Conservation (phyloP, 805 yeast genomes). For the Schizosaccharomyces japonicus region DNA sequence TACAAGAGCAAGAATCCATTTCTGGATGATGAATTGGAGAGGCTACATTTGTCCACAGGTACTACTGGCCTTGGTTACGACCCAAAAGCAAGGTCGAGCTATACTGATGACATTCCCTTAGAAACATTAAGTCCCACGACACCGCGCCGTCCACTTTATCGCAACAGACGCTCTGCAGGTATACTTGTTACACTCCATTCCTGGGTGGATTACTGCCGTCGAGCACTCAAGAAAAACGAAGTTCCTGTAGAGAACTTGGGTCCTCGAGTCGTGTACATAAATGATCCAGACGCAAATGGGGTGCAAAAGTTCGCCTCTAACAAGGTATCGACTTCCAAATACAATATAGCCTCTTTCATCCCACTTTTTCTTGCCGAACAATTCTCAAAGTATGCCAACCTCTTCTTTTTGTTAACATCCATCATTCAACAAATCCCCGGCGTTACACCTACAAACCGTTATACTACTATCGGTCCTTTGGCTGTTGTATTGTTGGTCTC, state of each 20-base stretch:
- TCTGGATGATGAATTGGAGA: not conserved
- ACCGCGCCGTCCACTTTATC: too few species aligned
- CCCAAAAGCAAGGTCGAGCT: not conserved
- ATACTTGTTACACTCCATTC: not conserved
- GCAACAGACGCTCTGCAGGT: not conserved
- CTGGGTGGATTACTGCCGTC: not conserved
- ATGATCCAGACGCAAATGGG: conserved; percentile 33
- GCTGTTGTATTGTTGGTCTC: conserved; percentile 67
- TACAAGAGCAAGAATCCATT: not conserved
- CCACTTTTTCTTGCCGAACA: conserved; percentile 93
- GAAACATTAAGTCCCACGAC: not conserved
- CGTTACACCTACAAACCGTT: conserved; percentile 88
- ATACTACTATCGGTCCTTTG: conserved; percentile 82
- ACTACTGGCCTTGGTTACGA: not conserved
- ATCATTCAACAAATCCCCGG: conserved; percentile 89
- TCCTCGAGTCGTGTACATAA: conserved; percentile 44
- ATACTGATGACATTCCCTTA: not conserved
- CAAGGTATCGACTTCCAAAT: conserved; percentile 84
- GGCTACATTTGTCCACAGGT: not conserved
- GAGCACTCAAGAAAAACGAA: not conserved
- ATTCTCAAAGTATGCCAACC: conserved; percentile 86
- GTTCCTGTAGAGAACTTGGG: conserved; percentile 18
- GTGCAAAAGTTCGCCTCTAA: conserved; percentile 44
- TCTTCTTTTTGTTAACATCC: conserved; percentile 80
- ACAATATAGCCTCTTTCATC: conserved; percentile 72